Evolutionary conservation across 2,329 filamentous ascomycete genomes (phyloP).

Genomic region (Alternaria metachromatica): DNA sequence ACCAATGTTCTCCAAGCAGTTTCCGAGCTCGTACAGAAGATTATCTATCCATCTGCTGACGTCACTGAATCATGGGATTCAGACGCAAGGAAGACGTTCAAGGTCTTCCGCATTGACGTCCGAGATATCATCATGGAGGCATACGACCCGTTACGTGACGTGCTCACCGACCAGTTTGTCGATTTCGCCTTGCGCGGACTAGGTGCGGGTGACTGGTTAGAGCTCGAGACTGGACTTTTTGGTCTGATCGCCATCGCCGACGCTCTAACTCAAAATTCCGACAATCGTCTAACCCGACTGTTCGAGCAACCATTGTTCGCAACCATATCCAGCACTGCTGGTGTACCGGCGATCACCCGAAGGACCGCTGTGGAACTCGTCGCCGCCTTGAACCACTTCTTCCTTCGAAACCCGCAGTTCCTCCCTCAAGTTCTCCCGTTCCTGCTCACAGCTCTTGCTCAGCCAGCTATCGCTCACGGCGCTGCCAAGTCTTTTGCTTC

Average conservation of each 20-base stretch:
- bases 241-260: conserved; percentile 73
- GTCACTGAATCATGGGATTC: conserved; percentile 72
- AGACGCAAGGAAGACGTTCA: conserved; percentile 70
- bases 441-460: conserved; percentile 72
- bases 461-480: conserved; percentile 66
- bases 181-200: conserved; percentile 53
- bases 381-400: conserved; percentile 77
- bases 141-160: conserved; percentile 62
- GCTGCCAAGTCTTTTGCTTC: conserved; percentile 77
- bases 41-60: conserved; percentile 68
- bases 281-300: conserved; percentile 65
- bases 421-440: conserved; percentile 76
- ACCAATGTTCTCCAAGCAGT: conserved; percentile 68
- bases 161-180: conserved; percentile 56
- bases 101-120: conserved; percentile 79
- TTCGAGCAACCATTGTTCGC: conserved; percentile 68
- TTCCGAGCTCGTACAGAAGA: conserved; percentile 71
- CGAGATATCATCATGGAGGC: conserved; percentile 76
- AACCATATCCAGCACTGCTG: conserved; percentile 52
- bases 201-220: conserved; percentile 53
- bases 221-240: conserved; percentile 61
- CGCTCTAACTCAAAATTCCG: conserved; percentile 65
- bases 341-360: conserved; percentile 67
- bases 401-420: conserved; percentile 71
- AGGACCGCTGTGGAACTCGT: conserved; percentile 74